Base-by-base conservation (phyloP, 768 basidiomycete genomes). In the Kwoniella mangroviensis region DNA sequence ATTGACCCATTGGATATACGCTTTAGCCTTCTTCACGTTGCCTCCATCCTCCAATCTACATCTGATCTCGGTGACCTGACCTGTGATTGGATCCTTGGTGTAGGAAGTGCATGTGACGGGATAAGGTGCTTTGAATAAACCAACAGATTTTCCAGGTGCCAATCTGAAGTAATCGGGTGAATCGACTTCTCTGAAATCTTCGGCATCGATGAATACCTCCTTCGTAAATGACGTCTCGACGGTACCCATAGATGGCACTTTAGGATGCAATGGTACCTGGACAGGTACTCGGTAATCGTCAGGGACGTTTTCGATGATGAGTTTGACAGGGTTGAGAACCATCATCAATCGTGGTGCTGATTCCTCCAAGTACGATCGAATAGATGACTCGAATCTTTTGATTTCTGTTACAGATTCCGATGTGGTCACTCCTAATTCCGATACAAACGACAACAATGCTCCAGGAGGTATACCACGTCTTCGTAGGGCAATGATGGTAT, bases 381-480 rank as follows among this genome's bases (percentile, higher is more conserved):
- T 88, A 49, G 88, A 83, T 80, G 94, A 92, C 79, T 98, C 97
- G 82, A 98, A 98, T 55, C 95, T 92, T 19, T 87, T 86, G 45
- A 90, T 88, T 83, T 95, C 91, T 81, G 96, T 95, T 80, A 90
- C 93, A 15, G 92, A 88, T 2, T 88, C 84, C 0, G 91, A 86
- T 4, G 90, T 93, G 13, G 97, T 96, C 11, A 99, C 94, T 55
- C 97, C 97, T n/a, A 99, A 88, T 4, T 88, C 88, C 84, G 91
- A 90, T 72, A 99, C 94, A 83, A 99, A 98, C 2, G 91, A 90
- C 69, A 92, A 86, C 81, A 99, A 91, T 7, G 97, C 97, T 42
- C 92, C 93, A 11, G 97, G 96, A n/a, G 97, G 97, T 22, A 98
- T 89, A 61, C 97, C 97, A 43, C 97, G 91, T 69, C 97, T 88